Conservation (phyloP, 225 moss, liverwort and hornwort genomes). For the Straminergon stramineum region DNA sequence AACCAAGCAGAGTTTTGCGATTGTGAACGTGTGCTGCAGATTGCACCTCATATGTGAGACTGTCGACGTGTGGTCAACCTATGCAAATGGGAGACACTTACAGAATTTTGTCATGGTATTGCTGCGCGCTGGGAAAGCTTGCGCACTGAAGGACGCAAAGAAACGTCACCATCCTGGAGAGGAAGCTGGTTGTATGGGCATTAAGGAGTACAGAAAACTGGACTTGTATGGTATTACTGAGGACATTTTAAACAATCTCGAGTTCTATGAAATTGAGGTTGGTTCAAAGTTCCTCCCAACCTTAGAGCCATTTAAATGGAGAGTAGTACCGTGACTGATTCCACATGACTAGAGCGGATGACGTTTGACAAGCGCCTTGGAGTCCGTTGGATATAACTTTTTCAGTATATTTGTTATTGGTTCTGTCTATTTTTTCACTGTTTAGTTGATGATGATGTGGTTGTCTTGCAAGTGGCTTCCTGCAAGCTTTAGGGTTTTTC, state of each 20-base stretch:
- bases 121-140: slow-evolving; percentile 24
- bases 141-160: background rate
- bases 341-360: background rate
- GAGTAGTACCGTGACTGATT: background rate
- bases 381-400: background rate
- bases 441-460: background rate
- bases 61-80: slow-evolving; percentile 72
- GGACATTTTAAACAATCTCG: slow-evolving; percentile 37
- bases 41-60: slow-evolving; percentile 72
- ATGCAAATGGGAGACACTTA: slow-evolving; percentile 47
- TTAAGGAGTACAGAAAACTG: background rate
- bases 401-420: background rate
- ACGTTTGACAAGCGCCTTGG: background rate
- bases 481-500: background rate
- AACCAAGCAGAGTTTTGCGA: background rate
- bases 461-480: background rate
- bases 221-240: slow-evolving; percentile 27
- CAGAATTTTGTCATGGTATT: slow-evolving; percentile 37
- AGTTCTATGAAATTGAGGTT: slow-evolving; percentile 87
- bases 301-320: background rate
- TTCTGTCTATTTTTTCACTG: background rate
- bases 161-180: background rate
- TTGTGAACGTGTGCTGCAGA: slow-evolving; percentile 20
- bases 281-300: background rate
- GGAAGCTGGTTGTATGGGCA: background rate